Base-by-base conservation (phyloP, 345 rosid species). In the Citrus unshiu region DNA sequence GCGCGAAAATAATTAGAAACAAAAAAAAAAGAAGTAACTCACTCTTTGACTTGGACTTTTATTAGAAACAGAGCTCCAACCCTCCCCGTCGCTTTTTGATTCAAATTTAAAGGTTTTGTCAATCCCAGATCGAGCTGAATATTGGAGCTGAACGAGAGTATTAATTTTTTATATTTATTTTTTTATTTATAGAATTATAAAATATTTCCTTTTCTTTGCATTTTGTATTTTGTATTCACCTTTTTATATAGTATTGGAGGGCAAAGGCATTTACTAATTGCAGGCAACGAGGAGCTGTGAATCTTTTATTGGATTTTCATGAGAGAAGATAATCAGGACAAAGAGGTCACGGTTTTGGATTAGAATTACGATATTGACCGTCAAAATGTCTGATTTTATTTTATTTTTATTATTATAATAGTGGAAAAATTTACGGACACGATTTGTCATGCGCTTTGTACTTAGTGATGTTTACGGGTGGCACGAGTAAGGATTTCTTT, bases 111-210 rank as follows among this genome's bases (percentile, higher is more conserved):
- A 62, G 24, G 43, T 7, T 22, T 9, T 54, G 8, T 9, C 1
- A 74, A 62, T 60, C 60, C 77, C 21, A 66, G 77, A 73, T 56
- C 58, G 67, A 79, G 70, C 73, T 9, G 12, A 27, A 29, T 61
- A 74, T 49, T 18, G 70, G 29, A 74, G 77, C 77, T 27, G 39
- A 64, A 62, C 51, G 43, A 63, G 43, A 19, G 29, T 18, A 25
- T 22, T 9, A 60, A 35, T 1, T 24, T 13, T 10, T 2, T 37
- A 1, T 37, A 61, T 59, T 1, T 25, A 6, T 43, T 9, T 13
- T 5, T 14, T 59, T 37, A 40, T 59, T 37, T 60, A 12, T 43
- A 4, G 4, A 30, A 9, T 29, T 59, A 25, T 70, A 12, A 57
- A 57, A 57, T 29, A 19, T 21, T 13, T 7, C 49, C 18, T 24